Evolutionary conservation across 2,329 filamentous ascomycete species (phyloP).

Genomic region (Beauveria australis): DNA sequence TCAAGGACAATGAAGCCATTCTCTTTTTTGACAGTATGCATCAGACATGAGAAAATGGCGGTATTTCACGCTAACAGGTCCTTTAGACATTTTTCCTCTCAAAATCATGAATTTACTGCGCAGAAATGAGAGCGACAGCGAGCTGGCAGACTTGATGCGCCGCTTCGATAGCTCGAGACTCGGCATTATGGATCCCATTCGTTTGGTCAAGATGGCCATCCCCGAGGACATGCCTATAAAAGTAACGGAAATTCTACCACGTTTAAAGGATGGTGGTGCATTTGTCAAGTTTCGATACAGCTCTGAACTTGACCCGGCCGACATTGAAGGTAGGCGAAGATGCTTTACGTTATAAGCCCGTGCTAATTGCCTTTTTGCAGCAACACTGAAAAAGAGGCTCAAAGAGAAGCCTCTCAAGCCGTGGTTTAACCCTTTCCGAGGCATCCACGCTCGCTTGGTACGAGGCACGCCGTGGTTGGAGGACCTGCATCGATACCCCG

Average conservation of each 20-base stretch:
- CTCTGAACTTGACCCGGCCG: conserved; percentile 27
- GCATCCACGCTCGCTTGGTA: conserved; percentile 65
- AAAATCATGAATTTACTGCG: conserved; percentile 48
- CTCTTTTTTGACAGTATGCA: conserved; percentile 80
- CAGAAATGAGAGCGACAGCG: conserved; percentile 39
- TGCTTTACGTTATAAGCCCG: neutral
- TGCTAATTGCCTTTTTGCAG: conserved; percentile 19
- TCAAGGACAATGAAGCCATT: conserved; percentile 68
- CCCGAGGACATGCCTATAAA: conserved; percentile 55
- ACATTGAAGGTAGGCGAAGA: conserved; percentile 33
- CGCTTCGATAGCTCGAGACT: conserved; percentile 43
- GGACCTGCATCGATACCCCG: conserved; percentile 78
- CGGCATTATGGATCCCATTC: conserved; percentile 44
- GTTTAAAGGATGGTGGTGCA: conserved; percentile 84
- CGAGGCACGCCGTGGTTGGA: conserved; percentile 87
- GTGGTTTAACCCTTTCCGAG: conserved; percentile 79
- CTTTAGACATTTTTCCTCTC: conserved; percentile 71
- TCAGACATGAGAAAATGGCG: neutral
- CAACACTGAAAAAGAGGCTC: conserved; percentile 54
- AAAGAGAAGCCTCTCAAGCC: conserved; percentile 66
- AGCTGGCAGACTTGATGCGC: conserved; percentile 42
- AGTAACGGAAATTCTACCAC: conserved; percentile 73
- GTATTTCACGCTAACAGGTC: conserved; percentile 2
- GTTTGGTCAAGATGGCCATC: conserved; percentile 52
- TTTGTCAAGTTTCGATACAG: conserved; percentile 75